Percentiles rank a stretch among this genome's conserved stretches.
These are phyloP conservation scores for Wallemia mellicola DNA, from an alignment of 1,284 basidiomycete species.

Conservation along the genomic window DNA sequence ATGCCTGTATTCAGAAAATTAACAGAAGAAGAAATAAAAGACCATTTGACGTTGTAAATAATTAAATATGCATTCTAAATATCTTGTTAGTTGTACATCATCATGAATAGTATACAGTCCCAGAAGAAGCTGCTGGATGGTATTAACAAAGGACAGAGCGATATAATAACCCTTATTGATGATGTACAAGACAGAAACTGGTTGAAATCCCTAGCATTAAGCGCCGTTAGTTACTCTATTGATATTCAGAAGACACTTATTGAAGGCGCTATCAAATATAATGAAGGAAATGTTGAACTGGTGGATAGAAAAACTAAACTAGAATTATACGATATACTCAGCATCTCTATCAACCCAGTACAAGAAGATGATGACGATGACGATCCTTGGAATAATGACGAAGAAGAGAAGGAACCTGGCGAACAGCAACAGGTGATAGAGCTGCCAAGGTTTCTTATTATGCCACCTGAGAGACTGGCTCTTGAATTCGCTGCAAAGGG, in stretches of 20 bases:
- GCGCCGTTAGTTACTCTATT: neutral
- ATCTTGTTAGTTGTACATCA: neutral
- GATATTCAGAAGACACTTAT: neutral
- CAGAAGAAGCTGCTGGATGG: neutral
- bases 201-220: neutral
- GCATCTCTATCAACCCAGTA: neutral
- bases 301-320: neutral
- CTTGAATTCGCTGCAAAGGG: neutral
- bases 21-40: constrained; percentile 72
- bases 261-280: neutral
- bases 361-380: neutral
- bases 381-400: neutral
- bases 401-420: neutral
- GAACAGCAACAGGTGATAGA: neutral
- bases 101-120: neutral
- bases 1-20: constrained; percentile 70
- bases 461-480: neutral
- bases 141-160: neutral
- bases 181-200: neutral
- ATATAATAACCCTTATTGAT: neutral
- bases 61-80: neutral
- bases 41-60: constrained; percentile 32
- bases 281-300: neutral
- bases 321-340: neutral
- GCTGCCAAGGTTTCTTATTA: neutral